Evolutionary conservation across 805 yeast genomes (phyloP).

Genomic region (Gaillardinia entomophila): DNA sequence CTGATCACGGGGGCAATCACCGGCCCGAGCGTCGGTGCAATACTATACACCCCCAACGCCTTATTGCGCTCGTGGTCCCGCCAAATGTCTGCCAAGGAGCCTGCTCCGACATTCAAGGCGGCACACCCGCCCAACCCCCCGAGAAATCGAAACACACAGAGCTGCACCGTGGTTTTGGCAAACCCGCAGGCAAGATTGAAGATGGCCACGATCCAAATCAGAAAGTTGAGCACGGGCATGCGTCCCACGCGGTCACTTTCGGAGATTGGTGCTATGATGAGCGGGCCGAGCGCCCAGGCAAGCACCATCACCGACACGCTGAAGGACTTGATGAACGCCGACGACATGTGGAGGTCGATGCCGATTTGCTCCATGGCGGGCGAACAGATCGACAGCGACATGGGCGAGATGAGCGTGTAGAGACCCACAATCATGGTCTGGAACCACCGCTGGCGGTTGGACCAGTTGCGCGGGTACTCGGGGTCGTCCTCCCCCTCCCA

Average conservation of each 20-base stretch:
- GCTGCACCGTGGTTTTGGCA: slow-evolving; percentile 25
- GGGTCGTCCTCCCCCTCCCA: slow-evolving; percentile 65
- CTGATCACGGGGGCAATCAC: slow-evolving; percentile 34
- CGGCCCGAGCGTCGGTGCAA: slow-evolving; percentile 34
- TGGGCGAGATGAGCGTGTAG: slow-evolving; percentile 34
- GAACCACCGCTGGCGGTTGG: slow-evolving; percentile 12
- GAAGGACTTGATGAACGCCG: slow-evolving; percentile 19
- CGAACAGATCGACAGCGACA: slow-evolving; percentile 35
- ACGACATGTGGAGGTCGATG: slow-evolving; percentile 21
- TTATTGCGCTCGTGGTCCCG: slow-evolving; percentile 25
- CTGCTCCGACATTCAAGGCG: slow-evolving; percentile 34
- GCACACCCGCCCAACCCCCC: slow-evolving; percentile 36
- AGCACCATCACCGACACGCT: slow-evolving; percentile 31
- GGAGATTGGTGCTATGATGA: slow-evolving; percentile 33
- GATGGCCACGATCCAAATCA: slow-evolving; percentile 28
- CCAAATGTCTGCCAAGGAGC: slow-evolving; percentile 31
- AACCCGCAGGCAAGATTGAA: slow-evolving; percentile 35
- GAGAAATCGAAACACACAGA: slow-evolving; percentile 26
- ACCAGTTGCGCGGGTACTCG: slow-evolving; percentile 35
- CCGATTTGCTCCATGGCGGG: slow-evolving; percentile 29
- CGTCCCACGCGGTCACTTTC: slow-evolving; percentile 33
- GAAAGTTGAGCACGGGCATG: slow-evolving; percentile 23
- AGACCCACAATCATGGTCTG: slow-evolving; percentile 24
- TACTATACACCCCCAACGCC: slow-evolving; percentile 31
- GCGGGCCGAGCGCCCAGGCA: slow-evolving; percentile 38